Evolutionary conservation across 495 filamentous ascomycete genomes (phyloP), one percentile per base, ranked within the genome.

Genomic region (Aspergillus leporis): DNA sequence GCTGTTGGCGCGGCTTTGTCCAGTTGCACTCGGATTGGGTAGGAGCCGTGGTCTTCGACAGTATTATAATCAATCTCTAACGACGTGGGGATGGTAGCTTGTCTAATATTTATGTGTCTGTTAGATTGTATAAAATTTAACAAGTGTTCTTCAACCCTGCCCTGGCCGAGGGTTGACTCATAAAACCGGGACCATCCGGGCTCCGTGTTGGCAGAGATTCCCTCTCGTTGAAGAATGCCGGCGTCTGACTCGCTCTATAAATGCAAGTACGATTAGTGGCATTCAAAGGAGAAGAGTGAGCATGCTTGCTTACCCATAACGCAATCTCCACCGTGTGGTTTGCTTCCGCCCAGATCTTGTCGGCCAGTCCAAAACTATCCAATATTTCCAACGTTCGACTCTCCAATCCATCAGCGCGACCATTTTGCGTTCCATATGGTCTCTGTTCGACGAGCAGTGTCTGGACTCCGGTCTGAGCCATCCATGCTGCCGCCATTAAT

Each of bases 401-500:
- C 70, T 92, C 86, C 13, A 90, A 73, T 2, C 89, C 89, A 51
- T 91, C 88, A 0, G 89, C 89, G 62, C 89, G 86, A n/a, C 88
- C 88, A 19, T 69, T 75, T 58, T 67, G 72, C 25, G 78, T 74
- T 46, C 71, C 75, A 12, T 65, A 74, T 13, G 68, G 70, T 30
- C 81, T 77, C 63, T 84, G 83, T 60, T 87, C 85, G 21, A 88
- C 62, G 21, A 86, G 78, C 18, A 80, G 73, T 4, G 78, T 54
- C 5, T 23, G 32, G 61, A 31, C 74, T 61, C 60, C 87, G 74
- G 14, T 80, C 78, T 19, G 58, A 70, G 81, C 59, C 76, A 76
- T 77, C 78, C 83, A 87, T 22, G 73, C 69, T 1, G 85, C 83
- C 36, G 80, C 78, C 78, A 85, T 85, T 18, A 87, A 74, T 2